Percentiles rank a stretch among this genome's conserved stretches.
These are phyloP conservation scores for Penicillium sp. DNA, from an alignment of 2,329 filamentous ascomycete species.

Conservation along the genomic window DNA sequence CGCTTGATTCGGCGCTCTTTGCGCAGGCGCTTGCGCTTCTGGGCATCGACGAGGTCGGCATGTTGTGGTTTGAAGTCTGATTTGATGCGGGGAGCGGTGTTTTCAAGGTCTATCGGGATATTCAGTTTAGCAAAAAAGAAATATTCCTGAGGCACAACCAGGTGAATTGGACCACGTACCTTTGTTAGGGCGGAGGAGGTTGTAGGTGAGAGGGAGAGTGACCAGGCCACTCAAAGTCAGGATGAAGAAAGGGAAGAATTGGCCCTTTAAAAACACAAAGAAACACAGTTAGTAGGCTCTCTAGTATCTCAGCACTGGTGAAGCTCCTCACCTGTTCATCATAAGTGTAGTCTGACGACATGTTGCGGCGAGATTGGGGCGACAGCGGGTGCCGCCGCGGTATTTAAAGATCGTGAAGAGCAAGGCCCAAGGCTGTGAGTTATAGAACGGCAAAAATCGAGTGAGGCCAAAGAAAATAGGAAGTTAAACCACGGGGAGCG, in stretches of 20 bases:
- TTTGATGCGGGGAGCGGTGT: constrained; percentile 79
- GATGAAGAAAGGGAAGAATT: constrained; percentile 99
- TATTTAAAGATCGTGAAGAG: constrained; percentile 31
- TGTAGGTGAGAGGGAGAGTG: constrained; percentile 88
- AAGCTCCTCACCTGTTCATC: constrained; percentile 74
- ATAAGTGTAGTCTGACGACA: constrained; percentile 96
- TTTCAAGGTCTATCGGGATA: constrained; percentile 64
- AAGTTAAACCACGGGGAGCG: constrained; percentile 10
- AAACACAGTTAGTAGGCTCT: not conserved
- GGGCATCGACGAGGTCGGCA: constrained; percentile 78
- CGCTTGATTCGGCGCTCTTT: constrained; percentile 89
- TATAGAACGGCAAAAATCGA: constrained; percentile 1
- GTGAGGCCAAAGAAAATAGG: not conserved
- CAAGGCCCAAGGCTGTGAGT: constrained; percentile 25
- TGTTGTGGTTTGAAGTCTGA: constrained; percentile 80
- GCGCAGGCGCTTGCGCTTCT: constrained; percentile 85
- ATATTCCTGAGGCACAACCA: not conserved
- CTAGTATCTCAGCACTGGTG: not conserved
- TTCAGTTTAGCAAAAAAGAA: constrained; percentile 7
- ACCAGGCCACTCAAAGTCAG: constrained; percentile 85
- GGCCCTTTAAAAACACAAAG: constrained; percentile 61
- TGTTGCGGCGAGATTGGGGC: constrained; percentile 43
- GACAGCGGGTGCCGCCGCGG: constrained; percentile 39
- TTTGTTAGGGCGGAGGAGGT: constrained; percentile 78
- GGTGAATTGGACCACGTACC: constrained; percentile 43